These are phyloP conservation scores for Sclerotinia trifoliorum DNA, from an alignment of 2,329 filamentous ascomycete genomes.

Conservation along the genomic window DNA sequence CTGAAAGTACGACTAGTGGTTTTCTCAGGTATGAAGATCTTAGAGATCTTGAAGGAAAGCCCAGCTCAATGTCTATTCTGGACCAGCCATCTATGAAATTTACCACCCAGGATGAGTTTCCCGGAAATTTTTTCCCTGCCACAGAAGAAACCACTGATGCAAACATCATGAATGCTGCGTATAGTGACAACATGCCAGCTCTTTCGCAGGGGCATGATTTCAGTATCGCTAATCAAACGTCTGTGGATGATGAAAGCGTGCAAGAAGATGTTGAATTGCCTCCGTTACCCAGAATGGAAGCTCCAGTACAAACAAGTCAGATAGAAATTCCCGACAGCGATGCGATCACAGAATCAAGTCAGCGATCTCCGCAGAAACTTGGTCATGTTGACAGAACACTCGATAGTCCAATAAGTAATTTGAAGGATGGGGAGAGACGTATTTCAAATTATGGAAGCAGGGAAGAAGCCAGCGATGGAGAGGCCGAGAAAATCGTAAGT, in stretches of 20 bases:
- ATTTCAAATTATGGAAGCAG: background rate
- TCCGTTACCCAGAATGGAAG: background rate
- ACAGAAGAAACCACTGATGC: background rate
- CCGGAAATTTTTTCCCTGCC: no score
- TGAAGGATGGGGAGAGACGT: background rate
- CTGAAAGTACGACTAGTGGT: background rate
- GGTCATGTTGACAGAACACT: background rate
- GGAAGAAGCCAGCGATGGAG: background rate
- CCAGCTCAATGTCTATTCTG: background rate
- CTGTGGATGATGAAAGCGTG: background rate
- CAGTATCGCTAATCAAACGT: background rate
- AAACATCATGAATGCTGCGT: no score
- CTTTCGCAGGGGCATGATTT: background rate
- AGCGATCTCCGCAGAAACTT: constrained; percentile 1
- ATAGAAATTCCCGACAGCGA: constrained; percentile 24
- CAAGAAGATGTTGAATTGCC: constrained; percentile 6
- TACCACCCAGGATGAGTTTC: background rate
- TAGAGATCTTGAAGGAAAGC: background rate
- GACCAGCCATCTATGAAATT: background rate
- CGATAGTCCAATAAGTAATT: background rate
- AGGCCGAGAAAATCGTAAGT: background rate
- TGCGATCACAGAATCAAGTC: constrained; percentile 17
- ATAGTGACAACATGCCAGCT: background rate
- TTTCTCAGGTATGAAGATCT: background rate
- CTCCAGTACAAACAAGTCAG: background rate